These are phyloP conservation scores for Fraxinus dipetala DNA, from an alignment of 305 asterid species.

Conservation along the genomic window DNA sequence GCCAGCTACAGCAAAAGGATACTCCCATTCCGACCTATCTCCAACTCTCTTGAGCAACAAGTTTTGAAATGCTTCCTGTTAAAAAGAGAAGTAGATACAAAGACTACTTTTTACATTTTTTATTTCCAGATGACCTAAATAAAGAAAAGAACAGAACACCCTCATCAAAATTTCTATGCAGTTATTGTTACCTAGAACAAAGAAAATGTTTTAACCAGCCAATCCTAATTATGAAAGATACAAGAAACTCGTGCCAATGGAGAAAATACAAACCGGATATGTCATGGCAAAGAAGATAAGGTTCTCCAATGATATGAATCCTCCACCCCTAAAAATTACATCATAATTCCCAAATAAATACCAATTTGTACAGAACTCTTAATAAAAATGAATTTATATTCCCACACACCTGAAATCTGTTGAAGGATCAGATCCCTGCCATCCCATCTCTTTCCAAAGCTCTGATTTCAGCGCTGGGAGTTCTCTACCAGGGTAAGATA, in stretches of 20 bases:
- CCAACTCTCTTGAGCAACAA: conserved; percentile 82
- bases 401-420: conserved; percentile 84
- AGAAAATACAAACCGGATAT: conserved; percentile 40
- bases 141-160: background rate
- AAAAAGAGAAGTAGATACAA: background rate
- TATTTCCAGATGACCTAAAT: background rate
- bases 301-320: conserved; percentile 69
- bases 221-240: background rate
- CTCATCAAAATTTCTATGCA: background rate
- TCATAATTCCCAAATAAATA: conserved; percentile 20
- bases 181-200: background rate
- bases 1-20: conserved; percentile 99
- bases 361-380: conserved; percentile 6
- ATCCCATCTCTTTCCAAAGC: conserved; percentile 98
- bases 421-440: conserved; percentile 98
- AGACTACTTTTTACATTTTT: background rate
- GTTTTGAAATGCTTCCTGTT: conserved; percentile 69
- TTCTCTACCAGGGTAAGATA: conserved; percentile 73
- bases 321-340: conserved; percentile 74
- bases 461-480: conserved; percentile 88
- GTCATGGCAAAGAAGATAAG: conserved; percentile 47
- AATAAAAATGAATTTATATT: background rate
- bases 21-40: conserved; percentile 90
- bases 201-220: background rate
- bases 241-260: background rate